Evolutionary conservation across 2,329 filamentous ascomycete genomes (phyloP).

Genomic region (Botryotinia narcissicola): DNA sequence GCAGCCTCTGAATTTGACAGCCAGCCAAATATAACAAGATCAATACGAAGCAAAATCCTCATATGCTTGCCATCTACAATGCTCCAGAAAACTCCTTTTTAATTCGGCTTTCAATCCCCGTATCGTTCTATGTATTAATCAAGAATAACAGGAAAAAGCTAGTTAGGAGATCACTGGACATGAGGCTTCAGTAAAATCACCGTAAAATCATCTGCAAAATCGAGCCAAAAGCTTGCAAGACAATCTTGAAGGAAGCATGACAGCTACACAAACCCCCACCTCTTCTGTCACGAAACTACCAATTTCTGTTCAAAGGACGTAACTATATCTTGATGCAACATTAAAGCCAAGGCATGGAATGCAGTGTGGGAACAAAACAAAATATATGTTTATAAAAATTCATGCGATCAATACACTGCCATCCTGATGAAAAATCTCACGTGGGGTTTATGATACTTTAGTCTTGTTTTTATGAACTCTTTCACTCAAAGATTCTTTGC

Average conservation of each 20-base stretch:
- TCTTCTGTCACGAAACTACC: neutral
- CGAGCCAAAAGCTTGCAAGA: neutral
- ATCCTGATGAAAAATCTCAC: fast-evolving
- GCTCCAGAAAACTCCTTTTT: fast-evolving
- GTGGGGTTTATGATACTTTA: neutral
- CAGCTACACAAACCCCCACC: neutral
- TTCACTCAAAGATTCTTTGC: neutral
- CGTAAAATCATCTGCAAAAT: neutral
- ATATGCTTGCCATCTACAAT: neutral
- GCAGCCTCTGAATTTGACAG: neutral
- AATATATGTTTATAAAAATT: no score
- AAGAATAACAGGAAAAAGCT: neutral
- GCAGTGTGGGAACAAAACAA: neutral
- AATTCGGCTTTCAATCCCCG: neutral
- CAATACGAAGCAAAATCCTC: neutral
- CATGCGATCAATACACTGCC: neutral
- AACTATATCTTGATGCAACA: neutral
- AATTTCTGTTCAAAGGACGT: no score
- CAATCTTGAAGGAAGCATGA: neutral
- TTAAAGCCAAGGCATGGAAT: no score
- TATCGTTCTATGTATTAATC: fast-evolving
- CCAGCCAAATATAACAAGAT: neutral
- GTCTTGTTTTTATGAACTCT: neutral
- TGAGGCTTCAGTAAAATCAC: neutral
- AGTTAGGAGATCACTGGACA: neutral